Percentiles rank a stretch among this genome's conserved stretches.
phyloP scores from a whole-genome alignment of 2,329 filamentous ascomycete species.

The Ceratocystis cacaofunesta region DNA sequence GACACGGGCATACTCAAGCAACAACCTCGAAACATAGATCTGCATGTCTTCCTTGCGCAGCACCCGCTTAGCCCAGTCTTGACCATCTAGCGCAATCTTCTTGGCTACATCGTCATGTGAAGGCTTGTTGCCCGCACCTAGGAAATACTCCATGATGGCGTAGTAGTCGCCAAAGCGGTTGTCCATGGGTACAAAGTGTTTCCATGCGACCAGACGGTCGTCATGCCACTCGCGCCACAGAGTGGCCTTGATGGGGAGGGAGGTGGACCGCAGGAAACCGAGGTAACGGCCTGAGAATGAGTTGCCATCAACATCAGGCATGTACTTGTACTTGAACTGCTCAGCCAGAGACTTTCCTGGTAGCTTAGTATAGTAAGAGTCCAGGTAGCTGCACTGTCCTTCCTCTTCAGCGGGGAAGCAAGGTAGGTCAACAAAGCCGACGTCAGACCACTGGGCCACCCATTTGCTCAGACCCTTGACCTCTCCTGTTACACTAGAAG shows the following conservation, averaged over 20 bases:
- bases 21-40: conserved; percentile 50
- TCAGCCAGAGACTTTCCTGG: conserved; percentile 30
- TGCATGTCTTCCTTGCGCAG: conserved; percentile 59
- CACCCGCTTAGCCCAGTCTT: conserved; percentile 53
- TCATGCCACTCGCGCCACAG: conserved; percentile 74
- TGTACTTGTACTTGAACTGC: conserved; percentile 50
- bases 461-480: conserved; percentile 34
- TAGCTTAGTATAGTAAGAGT: conserved; percentile 60
- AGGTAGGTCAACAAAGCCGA: conserved; percentile 40
- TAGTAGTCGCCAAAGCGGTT: conserved; percentile 58
- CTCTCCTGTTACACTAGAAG: conserved; percentile 17
- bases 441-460: conserved; percentile 35
- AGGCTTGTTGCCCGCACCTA: conserved; percentile 29
- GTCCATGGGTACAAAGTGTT: conserved; percentile 70
- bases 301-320: conserved; percentile 66
- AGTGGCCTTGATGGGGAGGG: conserved; percentile 61
- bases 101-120: conserved; percentile 34
- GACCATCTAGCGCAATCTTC: conserved; percentile 49
- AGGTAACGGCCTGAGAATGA: conserved; percentile 54
- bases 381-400: conserved; percentile 62
- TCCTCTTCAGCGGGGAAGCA: conserved; percentile 33
- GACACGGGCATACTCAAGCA: conserved; percentile 48
- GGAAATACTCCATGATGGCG: conserved; percentile 59
- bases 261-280: conserved; percentile 53
- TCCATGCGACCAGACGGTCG: conserved; percentile 56